Conservation (phyloP, 805 yeast species). For the Barnettozyma siamensis region DNA sequence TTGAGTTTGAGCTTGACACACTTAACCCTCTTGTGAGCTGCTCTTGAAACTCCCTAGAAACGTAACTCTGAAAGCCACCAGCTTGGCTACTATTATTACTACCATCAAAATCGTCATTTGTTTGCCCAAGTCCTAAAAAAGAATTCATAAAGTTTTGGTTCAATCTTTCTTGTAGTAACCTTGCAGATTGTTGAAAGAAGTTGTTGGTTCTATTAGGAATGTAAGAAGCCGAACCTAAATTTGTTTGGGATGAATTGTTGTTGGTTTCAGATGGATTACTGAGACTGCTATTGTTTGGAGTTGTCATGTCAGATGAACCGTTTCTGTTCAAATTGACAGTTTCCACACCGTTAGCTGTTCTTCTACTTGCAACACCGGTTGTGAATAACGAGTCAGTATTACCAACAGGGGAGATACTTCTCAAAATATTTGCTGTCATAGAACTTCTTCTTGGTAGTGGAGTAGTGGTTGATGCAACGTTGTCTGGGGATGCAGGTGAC, state of each 20-base stretch:
- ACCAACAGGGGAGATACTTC: conserved; percentile 4
- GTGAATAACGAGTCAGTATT: conserved; percentile 13
- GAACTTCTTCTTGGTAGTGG: conserved; percentile 8
- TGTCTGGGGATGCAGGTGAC: too few species aligned
- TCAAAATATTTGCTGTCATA: conserved; percentile 7
- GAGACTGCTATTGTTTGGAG: background rate
- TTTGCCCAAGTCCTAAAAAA: background rate
- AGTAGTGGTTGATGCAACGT: background rate
- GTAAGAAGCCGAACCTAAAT: too few species aligned
- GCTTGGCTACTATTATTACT: background rate
- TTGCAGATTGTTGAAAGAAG: conserved; percentile 7
- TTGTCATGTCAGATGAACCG: background rate
- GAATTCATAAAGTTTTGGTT: background rate
- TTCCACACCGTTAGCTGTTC: conserved; percentile 22
- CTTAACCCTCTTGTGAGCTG: conserved; percentile 1
- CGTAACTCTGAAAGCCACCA: conserved; percentile 1
- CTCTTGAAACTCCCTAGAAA: conserved; percentile 4
- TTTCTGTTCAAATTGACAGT: conserved; percentile 13
- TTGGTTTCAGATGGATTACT: background rate
- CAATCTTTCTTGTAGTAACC: conserved; percentile 7
- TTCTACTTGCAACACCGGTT: conserved; percentile 20
- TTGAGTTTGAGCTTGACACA: too few species aligned
- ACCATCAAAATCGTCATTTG: background rate
- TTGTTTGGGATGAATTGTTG: background rate
- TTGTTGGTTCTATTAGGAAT: too few species aligned